Conservation (phyloP, 441 rosid species). For the Pelargonium myrrhifolium region DNA sequence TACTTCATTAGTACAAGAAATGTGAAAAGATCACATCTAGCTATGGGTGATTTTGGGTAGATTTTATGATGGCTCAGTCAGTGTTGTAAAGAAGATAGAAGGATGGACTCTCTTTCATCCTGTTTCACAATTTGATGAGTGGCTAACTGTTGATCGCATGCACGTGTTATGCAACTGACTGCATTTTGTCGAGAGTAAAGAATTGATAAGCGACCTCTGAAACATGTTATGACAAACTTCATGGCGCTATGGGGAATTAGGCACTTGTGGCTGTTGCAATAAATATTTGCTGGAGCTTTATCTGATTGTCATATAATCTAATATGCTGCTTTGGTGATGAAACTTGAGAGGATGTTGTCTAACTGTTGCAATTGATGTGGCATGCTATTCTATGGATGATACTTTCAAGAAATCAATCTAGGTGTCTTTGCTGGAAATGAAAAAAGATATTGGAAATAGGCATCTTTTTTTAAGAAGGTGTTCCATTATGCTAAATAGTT, state of each 20-base stretch:
- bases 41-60: constrained; percentile 4
- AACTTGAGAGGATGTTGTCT: background rate
- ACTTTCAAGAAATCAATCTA: background rate
- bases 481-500: background rate
- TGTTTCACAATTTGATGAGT: background rate
- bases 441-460: background rate
- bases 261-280: background rate
- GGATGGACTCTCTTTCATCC: background rate
- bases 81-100: constrained; percentile 7
- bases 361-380: background rate
- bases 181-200: background rate
- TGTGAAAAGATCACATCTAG: constrained; percentile 17
- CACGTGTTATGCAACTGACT: background rate
- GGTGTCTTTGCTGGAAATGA: background rate
- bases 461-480: background rate
- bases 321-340: constrained; percentile 14
- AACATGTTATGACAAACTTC: background rate
- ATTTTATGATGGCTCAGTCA: constrained; percentile 6
- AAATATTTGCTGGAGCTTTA: background rate
- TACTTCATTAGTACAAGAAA: constrained; percentile 22
- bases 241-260: background rate
- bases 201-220: background rate
- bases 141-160: background rate
- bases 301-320: background rate
- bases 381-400: background rate